Evolutionary conservation across 2,329 filamentous ascomycete species (phyloP).

Genomic region (Aureobasidium mangrovei): DNA sequence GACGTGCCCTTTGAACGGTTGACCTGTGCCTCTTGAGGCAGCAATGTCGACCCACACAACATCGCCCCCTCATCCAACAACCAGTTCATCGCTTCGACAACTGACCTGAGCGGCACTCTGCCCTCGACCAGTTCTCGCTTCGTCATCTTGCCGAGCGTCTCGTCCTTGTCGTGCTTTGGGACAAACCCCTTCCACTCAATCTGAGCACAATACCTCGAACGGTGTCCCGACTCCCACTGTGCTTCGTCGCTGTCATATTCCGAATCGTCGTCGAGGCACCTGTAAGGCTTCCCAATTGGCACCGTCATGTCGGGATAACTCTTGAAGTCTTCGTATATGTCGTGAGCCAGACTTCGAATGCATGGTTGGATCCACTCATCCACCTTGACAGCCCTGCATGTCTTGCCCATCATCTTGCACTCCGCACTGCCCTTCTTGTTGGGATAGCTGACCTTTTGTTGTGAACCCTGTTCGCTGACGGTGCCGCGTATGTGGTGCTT

Average conservation of each 20-base stretch:
- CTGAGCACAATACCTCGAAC: too few species aligned
- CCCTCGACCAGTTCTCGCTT: not conserved
- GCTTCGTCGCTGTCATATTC: too few species aligned
- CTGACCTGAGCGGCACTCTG: not conserved
- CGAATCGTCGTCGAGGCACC: too few species aligned
- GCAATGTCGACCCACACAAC: not conserved
- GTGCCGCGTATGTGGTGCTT: not conserved
- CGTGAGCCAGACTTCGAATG: not conserved
- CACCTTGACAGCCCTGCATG: not conserved
- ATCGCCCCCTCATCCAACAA: not conserved
- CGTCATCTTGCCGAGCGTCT: not conserved
- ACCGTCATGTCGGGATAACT: too few species aligned
- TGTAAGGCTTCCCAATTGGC: too few species aligned
- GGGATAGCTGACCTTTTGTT: not conserved
- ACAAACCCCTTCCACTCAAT: too few species aligned
- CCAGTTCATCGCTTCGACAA: not conserved
- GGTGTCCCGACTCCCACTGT: too few species aligned
- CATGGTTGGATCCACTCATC: not conserved
- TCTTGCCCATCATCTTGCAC: not conserved
- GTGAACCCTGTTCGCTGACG: not conserved
- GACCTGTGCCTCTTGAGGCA: not conserved
- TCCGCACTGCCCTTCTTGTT: not conserved
- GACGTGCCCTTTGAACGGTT: too few species aligned
- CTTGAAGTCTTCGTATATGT: not conserved
- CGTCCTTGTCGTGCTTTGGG: too few species aligned